Evolutionary conservation across 306 rosid genomes (phyloP).

Genomic region (Gastrolobium villosum): DNA sequence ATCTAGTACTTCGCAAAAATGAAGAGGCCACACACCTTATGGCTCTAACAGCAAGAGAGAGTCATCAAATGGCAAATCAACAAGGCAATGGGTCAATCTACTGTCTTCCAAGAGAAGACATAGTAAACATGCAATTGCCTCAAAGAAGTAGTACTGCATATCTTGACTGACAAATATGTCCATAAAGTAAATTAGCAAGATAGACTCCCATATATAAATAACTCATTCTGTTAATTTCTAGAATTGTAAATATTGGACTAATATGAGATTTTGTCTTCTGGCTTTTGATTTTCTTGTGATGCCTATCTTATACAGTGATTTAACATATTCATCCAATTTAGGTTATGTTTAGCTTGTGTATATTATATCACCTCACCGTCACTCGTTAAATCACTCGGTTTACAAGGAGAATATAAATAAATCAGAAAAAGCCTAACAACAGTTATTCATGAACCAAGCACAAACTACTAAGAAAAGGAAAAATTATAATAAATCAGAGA

Average conservation of each 20-base stretch:
- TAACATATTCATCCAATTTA: too few relatives aligned
- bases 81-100: slow-evolving; percentile 57
- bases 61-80: slow-evolving; percentile 56
- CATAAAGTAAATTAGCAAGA: slow-evolving; percentile 33
- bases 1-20: slow-evolving; percentile 80
- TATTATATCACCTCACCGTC: too few relatives aligned
- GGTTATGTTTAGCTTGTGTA: too few relatives aligned
- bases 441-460: too few relatives aligned
- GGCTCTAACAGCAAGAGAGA: slow-evolving; percentile 77
- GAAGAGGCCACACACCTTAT: slow-evolving; percentile 66
- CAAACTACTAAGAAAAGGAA: too few relatives aligned
- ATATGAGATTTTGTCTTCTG: slow-evolving; percentile 10
- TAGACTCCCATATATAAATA: slow-evolving; percentile 31
- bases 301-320: slow-evolving; percentile 12
- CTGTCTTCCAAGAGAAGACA: slow-evolving; percentile 77
- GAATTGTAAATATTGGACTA: slow-evolving; percentile 34
- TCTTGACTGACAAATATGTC: slow-evolving; percentile 56
- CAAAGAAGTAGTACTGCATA: slow-evolving; percentile 65
- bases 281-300: slow-evolving; percentile 3
- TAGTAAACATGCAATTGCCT: slow-evolving; percentile 92
- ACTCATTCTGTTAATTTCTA: slow-evolving; percentile 38
- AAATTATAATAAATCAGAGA: too few relatives aligned
- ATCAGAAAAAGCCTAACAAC: too few relatives aligned
- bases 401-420: too few relatives aligned
- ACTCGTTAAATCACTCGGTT: too few relatives aligned